Percentiles rank a stretch among this genome's conserved stretches.
phyloP scores from a whole-genome alignment of 1,284 basidiomycete genomes.

The Boletus sp. region DNA sequence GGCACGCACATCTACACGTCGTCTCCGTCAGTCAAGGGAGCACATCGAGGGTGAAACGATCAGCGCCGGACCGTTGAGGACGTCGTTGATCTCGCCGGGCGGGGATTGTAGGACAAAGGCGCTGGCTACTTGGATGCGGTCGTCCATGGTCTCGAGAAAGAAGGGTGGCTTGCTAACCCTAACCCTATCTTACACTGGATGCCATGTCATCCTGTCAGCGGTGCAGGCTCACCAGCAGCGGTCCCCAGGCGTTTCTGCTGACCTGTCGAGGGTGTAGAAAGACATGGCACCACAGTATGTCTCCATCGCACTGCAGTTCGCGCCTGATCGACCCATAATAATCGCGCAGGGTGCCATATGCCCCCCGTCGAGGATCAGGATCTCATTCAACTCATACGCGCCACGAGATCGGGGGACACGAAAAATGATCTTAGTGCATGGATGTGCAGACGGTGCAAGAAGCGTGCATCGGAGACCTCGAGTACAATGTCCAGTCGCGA shows the following conservation, averaged over 20 bases:
- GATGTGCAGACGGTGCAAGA: constrained; percentile 31
- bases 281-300: constrained; percentile 32
- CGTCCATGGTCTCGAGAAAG: constrained; percentile 26
- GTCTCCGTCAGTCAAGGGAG: constrained; percentile 1
- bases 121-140: constrained; percentile 68
- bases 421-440: constrained; percentile 18
- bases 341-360: constrained; percentile 26
- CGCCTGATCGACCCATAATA: constrained; percentile 1
- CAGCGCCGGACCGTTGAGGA: constrained; percentile 69
- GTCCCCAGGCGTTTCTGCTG: constrained; percentile 27
- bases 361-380: constrained; percentile 25
- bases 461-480: constrained; percentile 3
- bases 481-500: constrained; percentile 8
- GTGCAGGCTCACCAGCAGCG: constrained; percentile 18
- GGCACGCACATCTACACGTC: constrained; percentile 70
- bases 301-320: background rate
- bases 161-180: constrained; percentile 24
- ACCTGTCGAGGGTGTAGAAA: constrained; percentile 25
- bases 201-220: constrained; percentile 23
- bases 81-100: constrained; percentile 94
- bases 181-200: constrained; percentile 17
- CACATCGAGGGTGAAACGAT: background rate
- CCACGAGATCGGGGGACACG: constrained; percentile 18
- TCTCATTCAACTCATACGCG: constrained; percentile 24
- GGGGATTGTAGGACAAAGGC: constrained; percentile 84